Conservation (phyloP, 192 early-diverging fungal genomes). For the Irineochytrium annulatum region DNA sequence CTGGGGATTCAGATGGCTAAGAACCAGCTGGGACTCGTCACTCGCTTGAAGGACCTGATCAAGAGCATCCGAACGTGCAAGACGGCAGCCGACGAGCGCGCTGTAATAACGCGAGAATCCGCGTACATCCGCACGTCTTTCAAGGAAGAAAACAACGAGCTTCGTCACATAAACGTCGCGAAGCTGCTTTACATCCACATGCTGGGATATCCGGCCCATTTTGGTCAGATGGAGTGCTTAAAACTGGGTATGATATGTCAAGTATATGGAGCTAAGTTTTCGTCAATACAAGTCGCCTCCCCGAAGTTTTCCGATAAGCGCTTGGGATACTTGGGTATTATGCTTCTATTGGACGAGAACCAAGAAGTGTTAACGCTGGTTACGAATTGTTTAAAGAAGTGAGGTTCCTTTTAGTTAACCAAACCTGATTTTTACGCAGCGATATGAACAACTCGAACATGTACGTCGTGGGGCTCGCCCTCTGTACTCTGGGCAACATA, state of each 20-base stretch:
- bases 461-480: slow-evolving; percentile 94
- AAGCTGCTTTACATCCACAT: slow-evolving; percentile 98
- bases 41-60: slow-evolving; percentile 84
- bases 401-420: slow-evolving; percentile 19
- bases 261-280: not conserved
- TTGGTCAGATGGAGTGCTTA: slow-evolving; percentile 98
- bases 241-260: slow-evolving; percentile 68
- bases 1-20: not conserved
- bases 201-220: slow-evolving; percentile 98
- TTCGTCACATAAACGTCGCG: slow-evolving; percentile 88
- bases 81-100: slow-evolving; percentile 96
- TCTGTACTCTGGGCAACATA: slow-evolving; percentile 95
- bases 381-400: slow-evolving; percentile 98
- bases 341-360: slow-evolving; percentile 97
- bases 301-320: slow-evolving; percentile 94
- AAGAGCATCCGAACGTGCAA: slow-evolving; percentile 96
- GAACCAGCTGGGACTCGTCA: slow-evolving; percentile 12
- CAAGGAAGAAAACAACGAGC: slow-evolving; percentile 90
- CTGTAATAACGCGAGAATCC: slow-evolving; percentile 94
- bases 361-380: slow-evolving; percentile 95
- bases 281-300: slow-evolving; percentile 63
- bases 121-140: slow-evolving; percentile 95
- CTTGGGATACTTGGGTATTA: slow-evolving; percentile 96
- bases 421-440: slow-evolving; percentile 35
- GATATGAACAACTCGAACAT: slow-evolving; percentile 95